phyloP scores from a whole-genome alignment of 2,329 filamentous ascomycete species.

The Myrmaecium sp. region DNA sequence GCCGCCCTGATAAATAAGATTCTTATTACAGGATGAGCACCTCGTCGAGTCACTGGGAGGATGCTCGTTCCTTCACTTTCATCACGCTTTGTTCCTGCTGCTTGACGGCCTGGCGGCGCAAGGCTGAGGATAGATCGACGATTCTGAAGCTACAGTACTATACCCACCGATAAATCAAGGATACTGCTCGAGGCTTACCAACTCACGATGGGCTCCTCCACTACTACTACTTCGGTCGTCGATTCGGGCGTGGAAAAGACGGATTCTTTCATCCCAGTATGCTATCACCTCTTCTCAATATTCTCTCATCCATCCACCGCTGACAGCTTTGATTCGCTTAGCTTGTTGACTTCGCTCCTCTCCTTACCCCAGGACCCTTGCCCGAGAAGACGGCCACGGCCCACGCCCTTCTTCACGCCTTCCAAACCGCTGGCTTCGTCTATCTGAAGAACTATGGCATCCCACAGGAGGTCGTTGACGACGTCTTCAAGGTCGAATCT shows the following conservation, averaged over 20 bases:
- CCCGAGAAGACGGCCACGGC: slow-evolving; percentile 48
- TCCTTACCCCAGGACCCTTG: slow-evolving; percentile 43
- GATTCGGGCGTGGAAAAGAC: slow-evolving; percentile 21
- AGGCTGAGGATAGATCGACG: too few species aligned
- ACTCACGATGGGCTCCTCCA: too few species aligned
- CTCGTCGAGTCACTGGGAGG: too few species aligned
- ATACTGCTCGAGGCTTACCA: too few species aligned
- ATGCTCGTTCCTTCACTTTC: too few species aligned
- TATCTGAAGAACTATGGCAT: slow-evolving; percentile 74
- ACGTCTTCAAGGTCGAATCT: slow-evolving; percentile 47
- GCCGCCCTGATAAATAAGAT: too few species aligned
- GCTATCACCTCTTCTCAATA: slow-evolving; percentile 1
- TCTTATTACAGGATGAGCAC: too few species aligned
- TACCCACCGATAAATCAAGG: too few species aligned
- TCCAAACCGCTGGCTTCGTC: slow-evolving; percentile 76
- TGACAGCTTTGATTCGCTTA: slow-evolving; percentile 14
- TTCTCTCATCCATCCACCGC: not conserved
- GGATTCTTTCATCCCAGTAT: slow-evolving; percentile 21
- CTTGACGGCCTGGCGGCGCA: too few species aligned
- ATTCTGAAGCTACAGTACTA: too few species aligned
- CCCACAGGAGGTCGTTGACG: slow-evolving; percentile 36
- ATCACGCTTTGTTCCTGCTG: too few species aligned
- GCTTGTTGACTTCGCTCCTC: slow-evolving; percentile 62
- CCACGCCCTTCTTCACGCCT: slow-evolving; percentile 56
- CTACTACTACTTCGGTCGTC: too few species aligned